Conservation (phyloP, 257 asterid species). For the Coffea canephora region DNA sequence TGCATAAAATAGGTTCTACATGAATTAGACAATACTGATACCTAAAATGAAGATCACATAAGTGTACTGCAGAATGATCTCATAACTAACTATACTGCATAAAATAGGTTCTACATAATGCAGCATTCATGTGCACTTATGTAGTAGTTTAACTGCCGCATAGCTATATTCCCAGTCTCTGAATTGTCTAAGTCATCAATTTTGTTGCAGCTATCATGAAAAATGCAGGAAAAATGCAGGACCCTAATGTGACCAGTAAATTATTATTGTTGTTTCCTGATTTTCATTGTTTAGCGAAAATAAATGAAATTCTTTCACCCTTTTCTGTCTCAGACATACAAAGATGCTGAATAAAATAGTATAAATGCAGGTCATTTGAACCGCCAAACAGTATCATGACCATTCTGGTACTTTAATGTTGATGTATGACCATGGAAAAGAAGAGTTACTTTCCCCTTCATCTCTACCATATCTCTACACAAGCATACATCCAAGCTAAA, state of each 20-base stretch:
- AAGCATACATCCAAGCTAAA: neutral
- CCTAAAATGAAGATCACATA: neutral
- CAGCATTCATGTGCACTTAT: neutral
- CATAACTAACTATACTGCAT: neutral
- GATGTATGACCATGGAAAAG: neutral
- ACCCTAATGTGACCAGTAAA: neutral
- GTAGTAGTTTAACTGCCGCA: neutral
- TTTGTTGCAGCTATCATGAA: neutral
- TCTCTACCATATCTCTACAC: neutral
- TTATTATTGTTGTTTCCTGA: neutral
- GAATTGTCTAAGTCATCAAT: neutral
- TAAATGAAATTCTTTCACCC: neutral
- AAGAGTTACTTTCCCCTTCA: neutral
- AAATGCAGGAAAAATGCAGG: neutral
- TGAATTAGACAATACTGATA: neutral
- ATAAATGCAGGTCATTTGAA: neutral
- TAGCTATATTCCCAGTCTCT: neutral
- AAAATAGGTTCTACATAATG: no score
- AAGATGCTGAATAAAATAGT: neutral
- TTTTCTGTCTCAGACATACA: neutral
- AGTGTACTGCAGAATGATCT: neutral
- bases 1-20: slow-evolving; percentile 28
- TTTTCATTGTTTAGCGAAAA: neutral
- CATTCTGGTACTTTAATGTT: neutral
- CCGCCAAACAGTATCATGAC: neutral